These are phyloP conservation scores for Alternaria viburni DNA, from an alignment of 2,329 filamentous ascomycete species.

Conservation along the genomic window DNA sequence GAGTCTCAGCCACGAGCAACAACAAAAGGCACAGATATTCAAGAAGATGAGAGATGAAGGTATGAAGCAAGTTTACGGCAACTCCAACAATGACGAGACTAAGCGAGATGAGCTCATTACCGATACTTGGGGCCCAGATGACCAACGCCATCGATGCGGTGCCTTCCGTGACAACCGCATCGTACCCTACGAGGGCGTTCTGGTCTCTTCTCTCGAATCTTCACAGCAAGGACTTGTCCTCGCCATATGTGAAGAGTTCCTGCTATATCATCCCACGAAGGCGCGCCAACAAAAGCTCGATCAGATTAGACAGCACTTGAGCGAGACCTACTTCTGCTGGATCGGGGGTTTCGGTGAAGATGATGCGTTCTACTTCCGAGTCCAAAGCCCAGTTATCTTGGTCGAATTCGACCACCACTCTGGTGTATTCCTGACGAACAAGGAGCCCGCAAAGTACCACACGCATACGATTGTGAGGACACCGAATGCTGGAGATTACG, in stretches of 20 bases:
- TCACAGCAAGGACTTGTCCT: slow-evolving; percentile 63
- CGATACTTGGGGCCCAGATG: slow-evolving; percentile 79
- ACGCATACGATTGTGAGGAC: slow-evolving; percentile 76
- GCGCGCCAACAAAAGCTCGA: slow-evolving; percentile 63
- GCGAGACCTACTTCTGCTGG: slow-evolving; percentile 82
- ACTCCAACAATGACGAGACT: slow-evolving; percentile 31
- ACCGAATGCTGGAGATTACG: slow-evolving; percentile 80
- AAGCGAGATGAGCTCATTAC: slow-evolving; percentile 48
- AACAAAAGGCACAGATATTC: slow-evolving; percentile 63
- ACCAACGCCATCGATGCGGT: slow-evolving; percentile 78
- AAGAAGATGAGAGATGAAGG: slow-evolving; percentile 65
- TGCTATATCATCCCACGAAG: slow-evolving; percentile 68
- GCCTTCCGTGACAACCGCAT: slow-evolving; percentile 79
- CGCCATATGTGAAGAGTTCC: slow-evolving; percentile 67
- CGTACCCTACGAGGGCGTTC: slow-evolving; percentile 73
- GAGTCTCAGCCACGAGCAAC: slow-evolving; percentile 56
- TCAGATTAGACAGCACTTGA: slow-evolving; percentile 62
- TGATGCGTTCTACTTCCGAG: slow-evolving; percentile 78
- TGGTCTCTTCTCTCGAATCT: slow-evolving; percentile 57
- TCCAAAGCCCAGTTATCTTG: slow-evolving; percentile 77
- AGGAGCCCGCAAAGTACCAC: slow-evolving; percentile 77
- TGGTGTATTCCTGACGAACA: slow-evolving; percentile 77
- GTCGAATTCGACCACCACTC: slow-evolving; percentile 83
- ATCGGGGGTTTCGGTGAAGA: slow-evolving; percentile 71
- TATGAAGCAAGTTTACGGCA: slow-evolving; percentile 61